Evolutionary conservation across 192 early-diverging fungal genomes (phyloP), one percentile per base, ranked within the genome.

Genomic region (Obelidium mucronatum): DNA sequence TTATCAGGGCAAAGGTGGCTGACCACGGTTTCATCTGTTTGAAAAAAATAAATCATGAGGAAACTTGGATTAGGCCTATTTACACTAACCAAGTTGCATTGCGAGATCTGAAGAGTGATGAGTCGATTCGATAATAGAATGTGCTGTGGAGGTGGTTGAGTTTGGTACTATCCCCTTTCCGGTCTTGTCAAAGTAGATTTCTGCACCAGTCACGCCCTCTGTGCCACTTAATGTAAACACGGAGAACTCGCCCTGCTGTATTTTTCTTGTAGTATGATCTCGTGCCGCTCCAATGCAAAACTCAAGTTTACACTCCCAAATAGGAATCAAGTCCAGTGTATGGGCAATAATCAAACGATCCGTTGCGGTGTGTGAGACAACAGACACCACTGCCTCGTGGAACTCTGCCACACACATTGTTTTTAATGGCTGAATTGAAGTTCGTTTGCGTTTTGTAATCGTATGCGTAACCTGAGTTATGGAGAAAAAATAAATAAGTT

Each of bases 261-360:
- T 36, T 37, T 72, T 72, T n/a, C 69, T 19, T 19, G 31, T 36
- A 19, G 11, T n/a, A 40, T 58, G 52, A 51, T 72, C 69, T 40
- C 56, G 19, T 40, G 55, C 69, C 22, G 69, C 35, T 11, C 69
- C 56, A 35, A 2, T 59, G 22, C 33, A 42, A 34, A 72, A 55
- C n/a, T 72, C 53, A 36, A 72, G 8, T 36, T 59, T 55, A 37
- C 69, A 72, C 53, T 72, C 54, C 69, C 69, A 72, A 40, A 72
- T 58, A 19, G 37, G 30, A 22, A 58, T 30, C 26, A 72, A 31
- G 4, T 72, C 55, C 35, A 72, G 30, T 34, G 30, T 26, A 54
- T 72, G 39, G 6, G 69, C 69, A 36, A 40, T 58, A 31, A 72
- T 35, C 6, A 34, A 58, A 8, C 30, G n/a, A 36, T 58, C 54